Conservation (phyloP, 495 filamentous ascomycete species). For the Xylaria acuta region DNA sequence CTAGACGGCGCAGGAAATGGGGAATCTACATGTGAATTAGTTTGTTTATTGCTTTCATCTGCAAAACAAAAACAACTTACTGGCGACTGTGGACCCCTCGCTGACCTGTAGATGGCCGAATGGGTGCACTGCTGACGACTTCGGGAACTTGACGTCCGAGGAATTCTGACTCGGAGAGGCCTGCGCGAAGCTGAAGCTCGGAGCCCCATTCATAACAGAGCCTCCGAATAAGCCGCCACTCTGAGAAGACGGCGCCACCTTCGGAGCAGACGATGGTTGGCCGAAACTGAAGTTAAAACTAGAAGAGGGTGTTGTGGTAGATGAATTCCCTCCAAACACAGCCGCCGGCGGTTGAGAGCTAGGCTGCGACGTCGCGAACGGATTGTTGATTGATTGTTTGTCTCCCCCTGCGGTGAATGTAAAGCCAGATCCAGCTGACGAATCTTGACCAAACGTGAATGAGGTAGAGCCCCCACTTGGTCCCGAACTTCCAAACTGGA, state of each 20-base stretch:
- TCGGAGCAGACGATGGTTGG: slow-evolving; percentile 35
- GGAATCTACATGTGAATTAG: slow-evolving; percentile 45
- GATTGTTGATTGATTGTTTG: slow-evolving; percentile 46
- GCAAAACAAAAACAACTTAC: slow-evolving; percentile 39
- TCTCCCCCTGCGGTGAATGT: slow-evolving; percentile 47
- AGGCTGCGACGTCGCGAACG: slow-evolving; percentile 42
- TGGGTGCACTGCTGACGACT: slow-evolving; percentile 21
- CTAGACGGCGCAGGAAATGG: slow-evolving; percentile 59
- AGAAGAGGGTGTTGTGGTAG: slow-evolving; percentile 42
- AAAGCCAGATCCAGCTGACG: slow-evolving; percentile 40
- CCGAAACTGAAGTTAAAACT: slow-evolving; percentile 44
- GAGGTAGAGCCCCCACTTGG: slow-evolving; percentile 18
- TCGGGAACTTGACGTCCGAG: slow-evolving; percentile 31
- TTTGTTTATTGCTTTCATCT: slow-evolving; percentile 7
- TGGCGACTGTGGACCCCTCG: slow-evolving; percentile 51
- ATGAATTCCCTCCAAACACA: slow-evolving; percentile 31
- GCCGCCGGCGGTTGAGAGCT: slow-evolving; percentile 26
- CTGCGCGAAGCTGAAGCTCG: slow-evolving; percentile 37
- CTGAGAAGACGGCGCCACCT: slow-evolving; percentile 35
- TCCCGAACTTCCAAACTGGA: slow-evolving; percentile 34
- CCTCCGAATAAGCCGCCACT: slow-evolving; percentile 30
- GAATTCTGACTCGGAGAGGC: slow-evolving; percentile 30
- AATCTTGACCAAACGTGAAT: slow-evolving; percentile 37
- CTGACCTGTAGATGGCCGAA: slow-evolving; percentile 43
- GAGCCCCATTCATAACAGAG: slow-evolving; percentile 30